Evolutionary conservation across 202 grass and related monocot species (phyloP).

Genomic region (Digitaria exilis): DNA sequence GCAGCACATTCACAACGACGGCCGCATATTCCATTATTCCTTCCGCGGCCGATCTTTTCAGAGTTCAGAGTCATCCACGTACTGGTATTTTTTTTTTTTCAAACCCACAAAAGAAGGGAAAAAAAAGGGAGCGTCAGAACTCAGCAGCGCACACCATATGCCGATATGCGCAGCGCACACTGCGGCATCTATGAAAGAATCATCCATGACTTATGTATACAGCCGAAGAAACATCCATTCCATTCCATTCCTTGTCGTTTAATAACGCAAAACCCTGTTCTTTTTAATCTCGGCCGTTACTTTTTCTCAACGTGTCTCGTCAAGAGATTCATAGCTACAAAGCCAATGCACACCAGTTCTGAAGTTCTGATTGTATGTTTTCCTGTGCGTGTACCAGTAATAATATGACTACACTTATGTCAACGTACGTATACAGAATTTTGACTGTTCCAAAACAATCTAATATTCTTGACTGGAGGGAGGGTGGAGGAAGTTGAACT

Average conservation of each 20-base stretch:
- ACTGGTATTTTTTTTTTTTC: not conserved
- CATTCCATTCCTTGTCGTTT: not conserved
- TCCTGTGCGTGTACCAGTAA: too few relatives aligned
- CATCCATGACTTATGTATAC: too few relatives aligned
- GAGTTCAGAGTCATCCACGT: not conserved
- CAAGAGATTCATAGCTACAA: not conserved
- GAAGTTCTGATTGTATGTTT: too few relatives aligned
- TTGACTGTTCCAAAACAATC: not conserved
- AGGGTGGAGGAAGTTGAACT: not conserved
- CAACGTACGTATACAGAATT: not conserved
- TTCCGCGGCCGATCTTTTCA: not conserved
- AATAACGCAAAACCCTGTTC: not conserved
- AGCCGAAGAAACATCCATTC: not conserved
- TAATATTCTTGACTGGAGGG: not conserved
- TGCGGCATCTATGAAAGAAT: not conserved
- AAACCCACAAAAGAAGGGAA: not conserved
- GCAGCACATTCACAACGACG: not conserved
- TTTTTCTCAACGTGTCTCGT: not conserved
- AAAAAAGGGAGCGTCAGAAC: not conserved
- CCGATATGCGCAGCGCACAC: too few relatives aligned
- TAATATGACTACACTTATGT: not conserved
- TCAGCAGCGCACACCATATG: not conserved
- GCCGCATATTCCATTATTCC: conserved; percentile 17
- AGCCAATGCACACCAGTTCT: too few relatives aligned
- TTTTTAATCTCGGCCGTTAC: not conserved